Evolutionary conservation across 352 stramenopile species (phyloP), one percentile per base, ranked within the genome.

Genomic region (Globisporangium emineosum): DNA sequence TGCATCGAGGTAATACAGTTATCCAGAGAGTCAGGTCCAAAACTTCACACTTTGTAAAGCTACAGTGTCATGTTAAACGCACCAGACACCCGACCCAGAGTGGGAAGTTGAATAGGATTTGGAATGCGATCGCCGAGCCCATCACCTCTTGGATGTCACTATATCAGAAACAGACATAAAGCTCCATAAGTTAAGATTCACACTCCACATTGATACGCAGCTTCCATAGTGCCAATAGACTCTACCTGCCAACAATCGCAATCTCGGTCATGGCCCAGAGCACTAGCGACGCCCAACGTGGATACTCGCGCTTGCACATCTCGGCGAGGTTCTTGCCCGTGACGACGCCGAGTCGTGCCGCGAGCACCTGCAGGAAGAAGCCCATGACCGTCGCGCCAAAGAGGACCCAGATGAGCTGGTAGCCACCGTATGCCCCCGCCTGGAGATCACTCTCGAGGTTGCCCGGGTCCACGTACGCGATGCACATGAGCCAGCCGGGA

Each of bases 371-470:
- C 27, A 98, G 76, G 64, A 98, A 97, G 49, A 98, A 88, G 13
- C 93, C 96, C 68, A 98, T 83, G 30, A 97, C 70, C 0, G 92
- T 97, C 7, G 91, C 82, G 37, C 76, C 80, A 60, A 97, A 97
- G 6, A 98, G 66, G n/a, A 97, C 88, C 83, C 93, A 98, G 15
- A 98, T 88, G 47, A 97, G 87, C 61, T 93, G 81, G 66, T 97
- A 98, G 6, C 88, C 80, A 9, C 73, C 78, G 32, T 97, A 98
- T 3, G 86, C 87, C 33, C 94, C 95, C 5, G 92, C 89, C 66
- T 98, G 95, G 30, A 99, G 83, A 67, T 99, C 95, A 45, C 90
- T 96, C 69, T 98, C 94, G 43, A 98, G 89, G 74, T 99, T 99
- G 10, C 95, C 96, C 0, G 95, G 96, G 64, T 98, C 95, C 42